Conservation (phyloP, 176 grass and related monocot genomes). For the Eleusine coracana region DNA sequence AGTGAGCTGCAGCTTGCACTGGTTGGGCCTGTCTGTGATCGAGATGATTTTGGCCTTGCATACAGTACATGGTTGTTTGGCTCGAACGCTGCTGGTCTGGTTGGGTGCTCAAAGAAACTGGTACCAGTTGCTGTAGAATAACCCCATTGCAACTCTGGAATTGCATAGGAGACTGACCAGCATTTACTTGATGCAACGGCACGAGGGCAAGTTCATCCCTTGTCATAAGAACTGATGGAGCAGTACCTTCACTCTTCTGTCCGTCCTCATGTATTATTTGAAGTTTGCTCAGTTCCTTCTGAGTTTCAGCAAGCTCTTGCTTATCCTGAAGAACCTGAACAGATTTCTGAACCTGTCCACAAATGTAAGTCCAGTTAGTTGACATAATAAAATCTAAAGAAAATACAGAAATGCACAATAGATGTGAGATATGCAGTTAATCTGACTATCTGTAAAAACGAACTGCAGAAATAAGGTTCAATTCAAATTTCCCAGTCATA, state of each 20-base stretch:
- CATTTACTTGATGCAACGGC: slow-evolving; percentile 58
- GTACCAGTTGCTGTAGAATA: slow-evolving; percentile 54
- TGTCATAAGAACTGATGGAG: slow-evolving; percentile 50
- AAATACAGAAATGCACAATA: background rate
- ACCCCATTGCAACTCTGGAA: slow-evolving; percentile 59
- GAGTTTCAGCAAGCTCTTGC: slow-evolving; percentile 77
- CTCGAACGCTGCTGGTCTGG: slow-evolving; percentile 47
- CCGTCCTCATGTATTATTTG: slow-evolving; percentile 66
- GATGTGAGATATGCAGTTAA: background rate
- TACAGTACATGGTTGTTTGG: slow-evolving; percentile 52
- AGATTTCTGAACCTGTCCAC: slow-evolving; percentile 73
- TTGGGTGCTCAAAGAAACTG: slow-evolving; percentile 48
- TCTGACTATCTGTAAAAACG: background rate
- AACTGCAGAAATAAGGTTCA: background rate
- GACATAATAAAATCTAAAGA: background rate
- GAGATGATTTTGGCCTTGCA: slow-evolving; percentile 43
- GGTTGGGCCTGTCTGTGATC: slow-evolving; percentile 46
- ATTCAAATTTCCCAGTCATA: background rate
- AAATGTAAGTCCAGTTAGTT: slow-evolving; percentile 26
- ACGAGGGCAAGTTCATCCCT: slow-evolving; percentile 74
- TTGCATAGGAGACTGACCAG: slow-evolving; percentile 50
- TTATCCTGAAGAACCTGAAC: slow-evolving; percentile 83
- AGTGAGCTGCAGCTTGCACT: slow-evolving; percentile 52
- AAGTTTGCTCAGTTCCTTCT: slow-evolving; percentile 80
- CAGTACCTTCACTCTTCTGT: slow-evolving; percentile 62